Evolutionary conservation across 2,329 filamentous ascomycete genomes (phyloP), one percentile per base, ranked within the genome.

Genomic region (Beauveria sp.): DNA sequence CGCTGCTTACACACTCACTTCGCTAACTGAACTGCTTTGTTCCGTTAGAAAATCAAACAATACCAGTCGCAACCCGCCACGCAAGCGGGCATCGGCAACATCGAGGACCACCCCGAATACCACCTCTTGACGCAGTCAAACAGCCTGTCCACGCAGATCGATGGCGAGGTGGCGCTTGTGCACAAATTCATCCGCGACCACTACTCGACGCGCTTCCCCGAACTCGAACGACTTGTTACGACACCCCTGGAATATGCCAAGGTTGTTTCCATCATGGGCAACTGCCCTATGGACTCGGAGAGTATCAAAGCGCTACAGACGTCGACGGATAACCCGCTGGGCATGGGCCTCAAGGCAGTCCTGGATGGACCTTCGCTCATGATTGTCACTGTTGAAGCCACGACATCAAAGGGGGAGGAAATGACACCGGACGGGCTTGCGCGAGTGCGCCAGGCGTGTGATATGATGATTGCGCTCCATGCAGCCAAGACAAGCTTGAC

Each of bases 141-240:
- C 72, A 89, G 88, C 26, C 82, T 96, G 8, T 96, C 95, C 0
- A 96, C 93, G 6, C 89, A 90, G 65, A 97, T 98, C 67, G 93
- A 96, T 67, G 91, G 90, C 71, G 93, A 98, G 74, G 90, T 98
- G 51, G 89, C 90, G 40, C 83, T 95, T 8, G 90, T 98, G 24
- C 95, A 99, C 80, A 99, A 99, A 76, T 96, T 91, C 74, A 91
- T 97, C 63, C 86, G 93, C 70, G 95, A 99, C 70, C 91, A 97
- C 75, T 99, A 99, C 77, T 96, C 93, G 10, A 83, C 89, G 20
- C 86, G 93, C 64, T 99, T 98, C 70, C 93, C 95, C 0, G 93
- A 97, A 75, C 84, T 99, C 46, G 95, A 99, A 74, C 83, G 83
- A 22, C 84, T 99, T 40, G 88, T 99, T 64, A 91, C 90, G 62